Conservation (phyloP, 2,329 filamentous ascomycete species). For the Fusarium concolor region DNA sequence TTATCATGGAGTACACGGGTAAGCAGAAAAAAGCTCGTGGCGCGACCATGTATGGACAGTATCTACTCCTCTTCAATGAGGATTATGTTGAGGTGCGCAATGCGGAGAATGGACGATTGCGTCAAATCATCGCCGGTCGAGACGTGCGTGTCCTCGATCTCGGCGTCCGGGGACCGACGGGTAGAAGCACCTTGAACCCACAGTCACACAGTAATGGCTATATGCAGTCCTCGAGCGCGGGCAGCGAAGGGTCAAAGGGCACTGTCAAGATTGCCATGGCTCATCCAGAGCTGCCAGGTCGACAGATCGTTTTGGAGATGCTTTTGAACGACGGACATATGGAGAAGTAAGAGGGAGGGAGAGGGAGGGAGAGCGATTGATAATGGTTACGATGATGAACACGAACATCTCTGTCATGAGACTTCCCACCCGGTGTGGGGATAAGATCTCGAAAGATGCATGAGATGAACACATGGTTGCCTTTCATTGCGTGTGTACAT, state of each 20-base stretch:
- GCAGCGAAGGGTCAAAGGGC: constrained; percentile 66
- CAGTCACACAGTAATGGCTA: constrained; percentile 52
- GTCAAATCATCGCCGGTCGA: constrained; percentile 92
- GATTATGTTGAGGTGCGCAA: constrained; percentile 98
- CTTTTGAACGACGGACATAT: constrained; percentile 87
- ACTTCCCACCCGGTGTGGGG: constrained; percentile 9
- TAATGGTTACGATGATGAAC: constrained; percentile 14
- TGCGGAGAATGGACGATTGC: constrained; percentile 90
- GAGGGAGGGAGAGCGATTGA: background rate
- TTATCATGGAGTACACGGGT: constrained; percentile 99
- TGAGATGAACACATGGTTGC: constrained; percentile 5
- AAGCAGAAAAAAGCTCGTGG: constrained; percentile 80
- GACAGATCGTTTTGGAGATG: constrained; percentile 92
- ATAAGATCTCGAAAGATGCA: constrained; percentile 9
- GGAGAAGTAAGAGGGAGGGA: constrained; percentile 52
- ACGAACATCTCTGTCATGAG: constrained; percentile 11
- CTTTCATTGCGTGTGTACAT: constrained; percentile 35
- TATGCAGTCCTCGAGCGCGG: constrained; percentile 49
- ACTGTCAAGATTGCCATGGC: constrained; percentile 96
- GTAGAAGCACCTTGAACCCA: constrained; percentile 56
- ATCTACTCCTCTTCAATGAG: constrained; percentile 91
- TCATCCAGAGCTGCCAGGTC: constrained; percentile 86
- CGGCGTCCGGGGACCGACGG: constrained; percentile 73
- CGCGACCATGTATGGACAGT: constrained; percentile 90
- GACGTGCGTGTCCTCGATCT: constrained; percentile 94